Conservation (phyloP, 495 filamentous ascomycete species). For the Penicillium nucicola region DNA sequence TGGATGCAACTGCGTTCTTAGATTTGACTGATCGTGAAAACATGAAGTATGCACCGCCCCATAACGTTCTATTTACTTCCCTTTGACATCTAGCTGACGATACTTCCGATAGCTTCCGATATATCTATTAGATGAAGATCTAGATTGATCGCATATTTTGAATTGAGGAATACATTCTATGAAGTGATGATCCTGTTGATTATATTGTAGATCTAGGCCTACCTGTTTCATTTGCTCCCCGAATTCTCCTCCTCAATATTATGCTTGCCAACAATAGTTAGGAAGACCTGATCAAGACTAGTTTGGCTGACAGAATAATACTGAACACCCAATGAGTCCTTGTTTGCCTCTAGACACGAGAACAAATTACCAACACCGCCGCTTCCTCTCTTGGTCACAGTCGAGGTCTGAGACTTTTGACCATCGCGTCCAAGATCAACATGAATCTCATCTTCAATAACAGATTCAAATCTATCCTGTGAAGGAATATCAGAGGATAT, state of each 20-base stretch:
- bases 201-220: too few species aligned
- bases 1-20: slow-evolving; percentile 55
- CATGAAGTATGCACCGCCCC: slow-evolving; percentile 39
- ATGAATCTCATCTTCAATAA: too few species aligned
- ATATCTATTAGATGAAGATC: slow-evolving; percentile 23
- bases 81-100: not conserved
- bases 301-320: slow-evolving; percentile 79
- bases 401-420: too few species aligned
- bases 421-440: too few species aligned
- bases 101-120: slow-evolving; percentile 26
- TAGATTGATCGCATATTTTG: too few species aligned
- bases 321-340: slow-evolving; percentile 63
- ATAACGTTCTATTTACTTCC: not conserved
- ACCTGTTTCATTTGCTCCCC: not conserved
- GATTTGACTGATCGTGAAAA: slow-evolving; percentile 63
- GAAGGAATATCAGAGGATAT: too few species aligned
- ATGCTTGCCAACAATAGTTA: slow-evolving; percentile 74
- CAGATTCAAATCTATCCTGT: too few species aligned
- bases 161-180: too few species aligned
- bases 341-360: slow-evolving; percentile 64
- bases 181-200: not conserved
- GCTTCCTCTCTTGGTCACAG: not conserved
- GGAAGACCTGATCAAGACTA: slow-evolving; percentile 84
- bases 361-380: slow-evolving; percentile 61
- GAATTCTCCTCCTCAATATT: slow-evolving; percentile 72